Base-by-base conservation (phyloP, 805 yeast species). In the Candida krabiensis region DNA sequence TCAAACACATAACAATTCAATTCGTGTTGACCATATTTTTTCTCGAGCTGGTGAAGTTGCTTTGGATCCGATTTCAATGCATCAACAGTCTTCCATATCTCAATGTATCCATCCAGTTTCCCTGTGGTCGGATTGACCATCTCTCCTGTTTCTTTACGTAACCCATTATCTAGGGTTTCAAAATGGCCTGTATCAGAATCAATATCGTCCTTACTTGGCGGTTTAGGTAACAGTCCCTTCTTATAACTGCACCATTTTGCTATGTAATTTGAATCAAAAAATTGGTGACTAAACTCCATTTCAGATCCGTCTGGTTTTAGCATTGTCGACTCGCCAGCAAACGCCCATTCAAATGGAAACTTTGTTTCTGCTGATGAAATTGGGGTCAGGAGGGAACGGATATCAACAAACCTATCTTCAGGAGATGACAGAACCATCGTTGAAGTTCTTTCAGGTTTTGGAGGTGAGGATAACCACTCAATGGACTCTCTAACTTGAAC, bases 301-400 rank as follows among this genome's bases (percentile, higher is more conserved):
- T 53, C 57, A 9, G 66, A 67, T 5, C 56, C 61, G 35, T 44
- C 47, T 8, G 34, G 30, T 7, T 22, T 35, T 24, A 69, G 49
- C 3, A 60, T 56, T 12, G 60, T 60, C 35, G 75, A 77, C 1
- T 53, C 55, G 2, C 86, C 86, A 4, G 73, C 71, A 57, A 77
- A 73, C 1, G 71, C 76, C 82, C 83, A 76, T 49, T 80, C 79
- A 46, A 77, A 77, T 16, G 75, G 75, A 47, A 68, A 69, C n/a
- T 44, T 48, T 13, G 49, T 49, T 31, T 57, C 63, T 4, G 50
- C 47, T 2, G 49, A 50, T 3, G 52, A 50, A 5, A 35, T 21
- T 19, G 63, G 58, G n/a, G 47, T 48, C 31, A 53, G 52, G 13
- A 63, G 49, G 12, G 69, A 66, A 43, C 77, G 59, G 30, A 72